Evolutionary conservation across 768 basidiomycete species (phyloP), one percentile per base, ranked within the genome.

Genomic region (Kwoniella sp.): DNA sequence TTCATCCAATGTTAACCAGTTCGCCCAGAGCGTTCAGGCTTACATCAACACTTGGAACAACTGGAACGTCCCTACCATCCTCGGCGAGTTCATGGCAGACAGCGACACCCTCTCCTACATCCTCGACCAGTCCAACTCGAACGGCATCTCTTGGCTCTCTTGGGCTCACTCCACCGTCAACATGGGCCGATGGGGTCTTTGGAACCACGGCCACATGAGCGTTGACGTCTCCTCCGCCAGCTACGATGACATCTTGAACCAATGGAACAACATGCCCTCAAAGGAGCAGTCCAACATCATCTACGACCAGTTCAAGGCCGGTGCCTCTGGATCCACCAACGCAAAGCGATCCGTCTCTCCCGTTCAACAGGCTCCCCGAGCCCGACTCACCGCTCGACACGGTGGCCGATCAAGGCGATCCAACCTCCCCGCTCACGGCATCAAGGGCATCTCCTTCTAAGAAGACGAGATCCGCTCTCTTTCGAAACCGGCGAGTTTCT

Each of bases 1-100:
- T 30, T 26, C 53, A 19, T 55, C 50, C 47, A 75, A 75, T 64
- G 44, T 61, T 30, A 53, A 66, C 25, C 58, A 64, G 33, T 76
- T 56, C 56, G 52, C 58, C 26, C 55, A 63, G 22, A 65, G 65
- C 22, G 60, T 63, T 25, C 44, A 48, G 10, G 51, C 60, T 27
- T 66, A 69, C 50, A 66, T 70, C 53, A 55, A 64, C 60, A 58
- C 26, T 12, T 76, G 67, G 62, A 68, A 59, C 48, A 30, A 52
- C 21, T 64, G 56, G 40, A 58, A 63, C 55, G 69, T 76, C 57
- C 74, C 74, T 10, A 68, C 57, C 29, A 68, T 71, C 48, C 57
- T 73, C 17, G 74, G 74, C 37, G 74, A 76, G 54, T 73, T 71
- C 70, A 76, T 76, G 74, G 71, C 72, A 17, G 62, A 67, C 37